Evolutionary conservation across 2,329 filamentous ascomycete genomes (phyloP).

Genomic region (Zymoseptoria brevis): DNA sequence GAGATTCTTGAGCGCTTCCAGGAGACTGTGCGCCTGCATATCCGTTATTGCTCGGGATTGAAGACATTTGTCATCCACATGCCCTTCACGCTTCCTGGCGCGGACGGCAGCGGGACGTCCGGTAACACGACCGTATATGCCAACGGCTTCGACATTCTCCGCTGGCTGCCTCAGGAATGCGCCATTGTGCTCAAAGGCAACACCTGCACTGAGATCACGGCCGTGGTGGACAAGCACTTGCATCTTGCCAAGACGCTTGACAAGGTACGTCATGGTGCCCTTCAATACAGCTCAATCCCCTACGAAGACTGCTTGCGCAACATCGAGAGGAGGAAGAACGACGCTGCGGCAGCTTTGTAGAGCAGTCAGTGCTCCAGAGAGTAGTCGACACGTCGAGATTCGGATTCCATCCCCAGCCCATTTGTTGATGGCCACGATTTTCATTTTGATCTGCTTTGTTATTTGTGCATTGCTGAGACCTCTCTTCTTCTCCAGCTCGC

Average conservation of each 20-base stretch:
- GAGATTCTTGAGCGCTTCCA: slow-evolving; percentile 41
- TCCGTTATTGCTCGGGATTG: slow-evolving; percentile 41
- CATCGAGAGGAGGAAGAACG: slow-evolving; percentile 1
- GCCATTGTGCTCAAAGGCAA: slow-evolving; percentile 35
- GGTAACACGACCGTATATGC: slow-evolving; percentile 38
- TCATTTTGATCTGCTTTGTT: background rate
- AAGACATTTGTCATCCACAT: slow-evolving; percentile 36
- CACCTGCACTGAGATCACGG: slow-evolving; percentile 33
- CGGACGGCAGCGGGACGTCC: slow-evolving; percentile 24
- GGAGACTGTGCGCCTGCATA: slow-evolving; percentile 37
- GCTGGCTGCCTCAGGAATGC: slow-evolving; percentile 39
- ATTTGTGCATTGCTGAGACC: background rate
- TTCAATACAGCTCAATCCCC: background rate
- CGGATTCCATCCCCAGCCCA: background rate
- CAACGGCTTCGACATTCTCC: slow-evolving; percentile 41
- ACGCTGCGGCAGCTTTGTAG: background rate
- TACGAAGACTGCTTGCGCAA: background rate
- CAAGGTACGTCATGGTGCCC: slow-evolving; percentile 28
- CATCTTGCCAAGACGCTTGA: slow-evolving; percentile 34
- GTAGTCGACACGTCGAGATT: background rate
- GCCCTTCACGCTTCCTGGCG: slow-evolving; percentile 26
- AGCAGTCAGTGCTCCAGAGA: background rate
- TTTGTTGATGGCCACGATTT: too few relatives aligned
- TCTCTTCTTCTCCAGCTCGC: slow-evolving; percentile 18
- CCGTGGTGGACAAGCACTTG: slow-evolving; percentile 37